A percentile compares a stretch with the other conserved stretches of the same genome.
Conservation (phyloP, 148 eudicot species). For the Rhododendron kiyosumense region DNA sequence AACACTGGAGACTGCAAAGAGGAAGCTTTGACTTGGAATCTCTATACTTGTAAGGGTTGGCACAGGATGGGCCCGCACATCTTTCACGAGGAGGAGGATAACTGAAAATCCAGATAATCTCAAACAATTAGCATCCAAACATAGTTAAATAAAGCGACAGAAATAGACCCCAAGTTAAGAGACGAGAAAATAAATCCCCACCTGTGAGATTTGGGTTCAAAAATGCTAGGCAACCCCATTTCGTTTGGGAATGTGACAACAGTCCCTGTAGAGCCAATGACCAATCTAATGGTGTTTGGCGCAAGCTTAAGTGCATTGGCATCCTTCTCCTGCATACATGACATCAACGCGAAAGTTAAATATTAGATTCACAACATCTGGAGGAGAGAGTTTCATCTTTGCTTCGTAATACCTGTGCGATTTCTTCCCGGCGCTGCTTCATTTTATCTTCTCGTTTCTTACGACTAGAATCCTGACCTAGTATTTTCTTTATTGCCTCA, state of each 20-base stretch:
- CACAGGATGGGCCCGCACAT: conserved; percentile 76
- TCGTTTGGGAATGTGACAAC: conserved; percentile 67
- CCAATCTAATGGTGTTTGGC: conserved; percentile 52
- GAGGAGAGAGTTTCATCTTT: neutral
- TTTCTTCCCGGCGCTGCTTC: conserved; percentile 81
- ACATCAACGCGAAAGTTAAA: neutral
- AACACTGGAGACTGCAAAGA: conserved; percentile 84
- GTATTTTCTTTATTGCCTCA: conserved; percentile 96
- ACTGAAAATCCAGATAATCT: conserved; percentile 31
- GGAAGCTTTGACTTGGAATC: conserved; percentile 88
- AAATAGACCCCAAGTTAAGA: neutral
- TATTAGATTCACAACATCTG: neutral
- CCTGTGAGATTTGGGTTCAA: conserved; percentile 56
- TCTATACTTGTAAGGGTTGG: conserved; percentile 74
- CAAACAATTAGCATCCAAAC: neutral
- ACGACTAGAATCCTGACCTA: conserved; percentile 94
- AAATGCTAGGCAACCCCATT: conserved; percentile 64
- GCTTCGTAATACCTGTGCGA: conserved; percentile 59
- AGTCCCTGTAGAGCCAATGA: conserved; percentile 72
- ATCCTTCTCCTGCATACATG: conserved; percentile 62
- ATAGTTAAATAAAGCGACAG: neutral
- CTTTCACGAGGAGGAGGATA: conserved; percentile 87
- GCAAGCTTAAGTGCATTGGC: conserved; percentile 54
- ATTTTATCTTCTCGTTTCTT: conserved; percentile 85
- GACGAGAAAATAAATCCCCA: conserved; percentile 11